These are phyloP conservation scores for Mycena venus DNA, from an alignment of 768 basidiomycete species.

Conservation along the genomic window DNA sequence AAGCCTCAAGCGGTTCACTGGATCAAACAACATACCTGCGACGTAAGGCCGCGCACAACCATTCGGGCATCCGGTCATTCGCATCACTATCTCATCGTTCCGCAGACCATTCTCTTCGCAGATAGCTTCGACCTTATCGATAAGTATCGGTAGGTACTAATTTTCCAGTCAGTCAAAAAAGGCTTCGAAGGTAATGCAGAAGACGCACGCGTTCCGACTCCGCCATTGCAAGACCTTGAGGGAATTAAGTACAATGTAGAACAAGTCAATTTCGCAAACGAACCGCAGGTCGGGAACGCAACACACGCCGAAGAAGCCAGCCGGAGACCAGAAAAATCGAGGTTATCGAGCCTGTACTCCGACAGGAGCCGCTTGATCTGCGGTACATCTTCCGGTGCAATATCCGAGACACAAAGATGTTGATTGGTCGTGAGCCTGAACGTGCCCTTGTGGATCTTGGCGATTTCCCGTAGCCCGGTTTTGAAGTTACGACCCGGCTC, in stretches of 20 bases:
- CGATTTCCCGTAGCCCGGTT: conserved; percentile 92
- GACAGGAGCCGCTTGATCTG: conserved; percentile 84
- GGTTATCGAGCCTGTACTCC: conserved; percentile 91
- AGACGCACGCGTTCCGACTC: conserved; percentile 67
- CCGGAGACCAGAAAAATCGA: conserved; percentile 82
- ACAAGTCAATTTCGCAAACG: conserved; percentile 36
- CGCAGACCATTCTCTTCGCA: conserved; percentile 94
- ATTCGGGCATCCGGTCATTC: conserved; percentile 98
- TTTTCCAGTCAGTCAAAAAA: conserved; percentile 5
- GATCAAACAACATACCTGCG: conserved; percentile 67
- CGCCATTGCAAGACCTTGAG: conserved; percentile 57
- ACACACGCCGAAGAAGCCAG: conserved; percentile 96
- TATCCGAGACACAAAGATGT: conserved; percentile 90
- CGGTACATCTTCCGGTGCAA: conserved; percentile 78
- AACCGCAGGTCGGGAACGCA: conserved; percentile 95
- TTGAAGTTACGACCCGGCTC: conserved; percentile 93
- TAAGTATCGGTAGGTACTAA: conserved; percentile 91
- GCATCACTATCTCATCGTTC: conserved; percentile 96
- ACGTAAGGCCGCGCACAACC: conserved; percentile 95
- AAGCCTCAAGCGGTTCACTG: conserved; percentile 10
- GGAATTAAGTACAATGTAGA: conserved; percentile 1
- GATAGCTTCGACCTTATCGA: conserved; percentile 95
- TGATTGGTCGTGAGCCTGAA: conserved; percentile 98
- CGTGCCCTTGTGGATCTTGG: conserved; percentile 92
- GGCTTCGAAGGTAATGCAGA: background rate